Evolutionary conservation across 2,329 filamentous ascomycete species (phyloP).

Genomic region (Clarireedia paspali): DNA sequence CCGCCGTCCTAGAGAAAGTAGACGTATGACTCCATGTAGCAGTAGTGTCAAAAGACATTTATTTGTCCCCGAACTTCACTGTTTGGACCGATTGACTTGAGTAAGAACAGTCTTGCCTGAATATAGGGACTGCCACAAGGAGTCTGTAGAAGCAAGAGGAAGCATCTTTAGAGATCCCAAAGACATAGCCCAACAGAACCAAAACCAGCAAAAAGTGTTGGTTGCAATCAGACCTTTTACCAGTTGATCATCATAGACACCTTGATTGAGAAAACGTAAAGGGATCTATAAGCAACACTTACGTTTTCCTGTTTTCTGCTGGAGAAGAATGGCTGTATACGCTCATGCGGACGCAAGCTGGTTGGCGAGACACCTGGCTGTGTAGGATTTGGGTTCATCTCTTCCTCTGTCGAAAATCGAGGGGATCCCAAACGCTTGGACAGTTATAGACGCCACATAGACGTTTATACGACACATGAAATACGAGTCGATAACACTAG

Average conservation of each 20-base stretch:
- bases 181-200: constrained; percentile 19
- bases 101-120: constrained; percentile 27
- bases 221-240: constrained; percentile 58
- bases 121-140: constrained; percentile 21
- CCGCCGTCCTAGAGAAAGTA: constrained; percentile 37
- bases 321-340: neutral
- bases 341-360: neutral
- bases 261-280: neutral
- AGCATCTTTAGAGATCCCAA: constrained; percentile 21
- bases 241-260: constrained; percentile 46
- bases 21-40: constrained; percentile 47
- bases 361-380: neutral
- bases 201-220: constrained; percentile 38
- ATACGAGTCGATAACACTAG: too few relatives aligned
- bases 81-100: constrained; percentile 21
- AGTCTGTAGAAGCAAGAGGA: constrained; percentile 9
- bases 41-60: constrained; percentile 30
- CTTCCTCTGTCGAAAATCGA: neutral
- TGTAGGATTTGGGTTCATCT: neutral
- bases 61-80: constrained; percentile 27
- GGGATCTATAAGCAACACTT: constrained; percentile 6
- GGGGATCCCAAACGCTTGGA: too few relatives aligned
- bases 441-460: too few relatives aligned
- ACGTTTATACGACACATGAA: too few relatives aligned
- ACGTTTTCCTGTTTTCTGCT: neutral